Conservation (phyloP, 2,329 filamentous ascomycete species). For the Colletotrichum musae region DNA sequence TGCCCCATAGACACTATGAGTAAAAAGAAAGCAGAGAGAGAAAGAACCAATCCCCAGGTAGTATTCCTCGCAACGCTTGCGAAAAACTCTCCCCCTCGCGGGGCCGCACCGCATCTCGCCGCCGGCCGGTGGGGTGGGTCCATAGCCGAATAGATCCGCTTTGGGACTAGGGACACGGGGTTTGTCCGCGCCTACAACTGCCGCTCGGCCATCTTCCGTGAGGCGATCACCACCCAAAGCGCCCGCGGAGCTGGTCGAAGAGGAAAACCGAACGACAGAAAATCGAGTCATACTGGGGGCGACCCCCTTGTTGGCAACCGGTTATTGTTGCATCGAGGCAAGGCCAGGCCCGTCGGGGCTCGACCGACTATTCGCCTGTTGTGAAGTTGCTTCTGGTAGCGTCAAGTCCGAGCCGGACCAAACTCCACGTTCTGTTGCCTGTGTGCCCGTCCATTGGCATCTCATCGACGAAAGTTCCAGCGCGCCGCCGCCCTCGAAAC, state of each 20-base stretch:
- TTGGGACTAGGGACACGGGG: constrained; percentile 31
- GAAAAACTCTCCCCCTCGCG: too few relatives aligned
- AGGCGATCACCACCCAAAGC: constrained; percentile 7
- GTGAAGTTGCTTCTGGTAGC: too few relatives aligned
- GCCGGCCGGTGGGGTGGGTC: constrained; percentile 21
- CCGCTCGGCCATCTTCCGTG: constrained; percentile 39
- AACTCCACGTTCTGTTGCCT: too few relatives aligned
- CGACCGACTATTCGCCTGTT: constrained; percentile 27
- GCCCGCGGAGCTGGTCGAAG: constrained; percentile 20
- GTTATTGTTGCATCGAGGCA: constrained; percentile 7
- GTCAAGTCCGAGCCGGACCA: too few relatives aligned
- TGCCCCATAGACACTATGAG: not conserved
- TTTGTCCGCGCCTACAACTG: constrained; percentile 28
- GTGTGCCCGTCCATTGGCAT: too few relatives aligned
- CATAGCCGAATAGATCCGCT: not conserved
- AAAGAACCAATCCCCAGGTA: not conserved
- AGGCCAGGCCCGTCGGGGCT: constrained; percentile 32
- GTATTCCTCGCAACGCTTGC: not conserved
- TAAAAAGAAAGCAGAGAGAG: not conserved
- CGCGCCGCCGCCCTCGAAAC: constrained; percentile 18
- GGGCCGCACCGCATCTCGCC: constrained; percentile 26
- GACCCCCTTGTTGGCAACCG: not conserved
- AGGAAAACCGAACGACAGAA: not conserved
- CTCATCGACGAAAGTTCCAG: constrained; percentile 6
- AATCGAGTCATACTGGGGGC: constrained; percentile 34